phyloP scores from a whole-genome alignment of 2,329 filamentous ascomycete species.

The Pseudovirgaria hyperparasitica region DNA sequence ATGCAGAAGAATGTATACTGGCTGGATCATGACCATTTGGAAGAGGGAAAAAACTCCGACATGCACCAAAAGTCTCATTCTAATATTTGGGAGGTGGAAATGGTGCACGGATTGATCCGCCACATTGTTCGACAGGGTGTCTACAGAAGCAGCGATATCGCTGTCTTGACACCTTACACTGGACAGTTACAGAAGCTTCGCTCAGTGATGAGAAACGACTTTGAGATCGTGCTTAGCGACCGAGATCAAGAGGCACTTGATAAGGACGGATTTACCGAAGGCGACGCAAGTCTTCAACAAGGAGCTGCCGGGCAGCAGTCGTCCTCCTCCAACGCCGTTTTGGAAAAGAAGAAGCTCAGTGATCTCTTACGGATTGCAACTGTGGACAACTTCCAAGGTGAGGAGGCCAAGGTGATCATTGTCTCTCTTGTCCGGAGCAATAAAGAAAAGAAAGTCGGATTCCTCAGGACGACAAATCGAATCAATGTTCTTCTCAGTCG shows the following conservation, averaged over 20 bases:
- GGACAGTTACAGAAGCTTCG: constrained; percentile 45
- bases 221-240: constrained; percentile 53
- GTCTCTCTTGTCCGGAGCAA: constrained; percentile 64
- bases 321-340: constrained; percentile 6
- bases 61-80: constrained; percentile 31
- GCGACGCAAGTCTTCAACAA: constrained; percentile 1
- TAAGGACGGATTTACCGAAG: constrained; percentile 11
- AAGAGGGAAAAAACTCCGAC: constrained; percentile 17
- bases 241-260: constrained; percentile 44
- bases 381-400: constrained; percentile 66
- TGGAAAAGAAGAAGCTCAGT: constrained; percentile 12
- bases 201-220: constrained; percentile 30
- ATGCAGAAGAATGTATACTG: constrained; percentile 45
- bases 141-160: constrained; percentile 50
- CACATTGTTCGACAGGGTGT: constrained; percentile 53
- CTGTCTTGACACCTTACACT: constrained; percentile 54
- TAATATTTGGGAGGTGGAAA: constrained; percentile 49
- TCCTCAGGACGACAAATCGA: constrained; percentile 51
- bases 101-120: constrained; percentile 48
- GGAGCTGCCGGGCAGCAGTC: not conserved
- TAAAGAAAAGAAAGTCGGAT: constrained; percentile 43
- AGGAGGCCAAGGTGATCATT: constrained; percentile 60
- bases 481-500: constrained; percentile 58
- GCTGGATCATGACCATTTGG: constrained; percentile 44
- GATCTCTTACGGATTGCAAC: constrained; percentile 39